Percentiles rank a stretch among this genome's conserved stretches.
These are phyloP conservation scores for Punctularia strigosozonata DNA, from an alignment of 768 basidiomycete genomes.

Conservation along the genomic window DNA sequence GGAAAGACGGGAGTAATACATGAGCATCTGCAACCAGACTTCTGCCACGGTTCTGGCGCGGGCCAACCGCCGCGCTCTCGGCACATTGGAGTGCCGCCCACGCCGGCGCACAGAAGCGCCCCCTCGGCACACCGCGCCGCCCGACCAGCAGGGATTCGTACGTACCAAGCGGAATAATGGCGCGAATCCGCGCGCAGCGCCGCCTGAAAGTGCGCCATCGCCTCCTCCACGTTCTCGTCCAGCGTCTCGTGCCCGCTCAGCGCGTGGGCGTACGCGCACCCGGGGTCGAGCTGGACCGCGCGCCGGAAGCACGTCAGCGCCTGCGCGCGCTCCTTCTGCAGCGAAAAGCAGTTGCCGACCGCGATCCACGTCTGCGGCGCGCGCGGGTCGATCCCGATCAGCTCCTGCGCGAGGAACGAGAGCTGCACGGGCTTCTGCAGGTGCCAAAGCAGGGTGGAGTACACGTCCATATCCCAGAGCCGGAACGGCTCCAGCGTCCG, in stretches of 20 bases:
- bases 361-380: conserved; percentile 92
- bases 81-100: no score
- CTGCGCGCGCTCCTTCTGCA: conserved; percentile 88
- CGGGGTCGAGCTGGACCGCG: conserved; percentile 79
- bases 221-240: conserved; percentile 90
- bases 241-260: conserved; percentile 95
- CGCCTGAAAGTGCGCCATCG: conserved; percentile 83
- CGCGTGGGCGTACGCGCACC: conserved; percentile 92
- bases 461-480: conserved; percentile 88
- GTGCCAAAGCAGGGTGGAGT: conserved; percentile 95
- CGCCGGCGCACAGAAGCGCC: no score
- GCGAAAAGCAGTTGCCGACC: conserved; percentile 88
- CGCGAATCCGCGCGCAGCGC: conserved; percentile 85
- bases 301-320: conserved; percentile 91
- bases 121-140: conserved; percentile 14
- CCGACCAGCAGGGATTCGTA: conserved; percentile 15
- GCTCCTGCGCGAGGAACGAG: conserved; percentile 87
- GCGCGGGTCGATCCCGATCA: conserved; percentile 74
- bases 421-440: conserved; percentile 73
- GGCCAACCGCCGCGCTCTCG: no score
- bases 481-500: conserved; percentile 84
- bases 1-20: conserved; percentile 8
- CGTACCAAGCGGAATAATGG: conserved; percentile 98
- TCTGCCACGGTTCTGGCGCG: no score
- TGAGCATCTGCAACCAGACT: no score